A percentile compares a stretch with the other conserved stretches of the same genome.
Conservation (phyloP, 1,284 basidiomycete species). For the Boletus sp. region DNA sequence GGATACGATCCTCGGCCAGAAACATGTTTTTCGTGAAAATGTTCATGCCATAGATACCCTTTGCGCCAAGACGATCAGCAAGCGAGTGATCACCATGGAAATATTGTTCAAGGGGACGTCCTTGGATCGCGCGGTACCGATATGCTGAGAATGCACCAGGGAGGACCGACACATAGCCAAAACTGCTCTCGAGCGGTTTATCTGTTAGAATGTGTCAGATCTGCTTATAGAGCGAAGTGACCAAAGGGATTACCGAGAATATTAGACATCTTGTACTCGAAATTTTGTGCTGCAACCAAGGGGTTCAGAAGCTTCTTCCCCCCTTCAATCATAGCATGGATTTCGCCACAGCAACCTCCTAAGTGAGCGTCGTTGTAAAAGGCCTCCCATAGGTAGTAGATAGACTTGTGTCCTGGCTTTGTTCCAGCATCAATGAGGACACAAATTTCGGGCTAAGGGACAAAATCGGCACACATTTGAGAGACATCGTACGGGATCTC, state of each 20-base stretch:
- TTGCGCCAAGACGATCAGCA: constrained; percentile 87
- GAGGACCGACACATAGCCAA: constrained; percentile 93
- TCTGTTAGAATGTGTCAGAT: constrained; percentile 41
- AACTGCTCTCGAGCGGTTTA: constrained; percentile 91
- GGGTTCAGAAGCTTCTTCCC: constrained; percentile 93
- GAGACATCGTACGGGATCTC: not conserved
- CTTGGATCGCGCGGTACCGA: constrained; percentile 86
- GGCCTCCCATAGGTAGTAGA: constrained; percentile 96
- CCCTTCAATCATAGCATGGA: constrained; percentile 91
- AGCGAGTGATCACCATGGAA: constrained; percentile 97
- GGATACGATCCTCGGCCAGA: constrained; percentile 92
- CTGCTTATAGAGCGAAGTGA: not conserved
- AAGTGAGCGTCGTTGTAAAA: constrained; percentile 75
- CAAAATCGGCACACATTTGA: constrained; percentile 1
- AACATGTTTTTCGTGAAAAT: constrained; percentile 98
- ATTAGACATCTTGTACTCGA: constrained; percentile 98
- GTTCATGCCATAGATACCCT: constrained; percentile 96
- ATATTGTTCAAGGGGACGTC: constrained; percentile 92
- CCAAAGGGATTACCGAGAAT: constrained; percentile 66
- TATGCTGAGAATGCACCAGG: constrained; percentile 98
- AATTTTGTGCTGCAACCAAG: constrained; percentile 92
- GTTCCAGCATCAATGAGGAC: constrained; percentile 93
- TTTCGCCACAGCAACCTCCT: constrained; percentile 86
- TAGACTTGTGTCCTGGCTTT: constrained; percentile 93
- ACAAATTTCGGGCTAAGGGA: constrained; percentile 78